Evolutionary conservation across 2,329 filamentous ascomycete species (phyloP).

Genomic region (Sclerotinia nivalis): DNA sequence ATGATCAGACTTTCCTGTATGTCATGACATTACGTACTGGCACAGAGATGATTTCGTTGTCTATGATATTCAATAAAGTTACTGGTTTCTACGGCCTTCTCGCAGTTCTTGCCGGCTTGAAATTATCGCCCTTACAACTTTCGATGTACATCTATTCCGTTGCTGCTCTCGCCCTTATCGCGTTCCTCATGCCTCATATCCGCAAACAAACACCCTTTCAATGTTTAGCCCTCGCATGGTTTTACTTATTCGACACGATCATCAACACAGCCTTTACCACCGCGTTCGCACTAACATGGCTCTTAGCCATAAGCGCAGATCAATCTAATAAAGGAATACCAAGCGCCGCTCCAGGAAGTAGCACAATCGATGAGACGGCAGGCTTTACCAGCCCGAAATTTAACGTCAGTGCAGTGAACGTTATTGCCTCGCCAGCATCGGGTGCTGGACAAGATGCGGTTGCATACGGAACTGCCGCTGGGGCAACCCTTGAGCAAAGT

Average conservation of each 20-base stretch:
- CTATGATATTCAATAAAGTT: constrained; percentile 87
- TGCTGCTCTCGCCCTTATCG: constrained; percentile 64
- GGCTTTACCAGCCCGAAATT: constrained; percentile 65
- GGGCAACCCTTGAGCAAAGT: constrained; percentile 60
- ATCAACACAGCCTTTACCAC: constrained; percentile 82
- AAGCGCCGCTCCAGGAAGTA: constrained; percentile 41
- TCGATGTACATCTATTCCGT: constrained; percentile 92
- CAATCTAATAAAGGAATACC: constrained; percentile 46
- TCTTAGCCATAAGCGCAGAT: constrained; percentile 60
- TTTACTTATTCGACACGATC: constrained; percentile 80
- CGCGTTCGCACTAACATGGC: constrained; percentile 83
- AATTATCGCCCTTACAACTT: constrained; percentile 78
- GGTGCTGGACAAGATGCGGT: constrained; percentile 55
- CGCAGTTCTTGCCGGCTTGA: constrained; percentile 82
- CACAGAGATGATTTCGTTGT: constrained; percentile 79
- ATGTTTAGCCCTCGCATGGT: constrained; percentile 77
- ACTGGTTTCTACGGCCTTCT: constrained; percentile 89
- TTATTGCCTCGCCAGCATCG: constrained; percentile 50
- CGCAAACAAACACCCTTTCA: constrained; percentile 76
- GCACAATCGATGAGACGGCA: constrained; percentile 58
- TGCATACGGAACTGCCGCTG: constrained; percentile 46
- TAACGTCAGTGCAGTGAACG: constrained; percentile 59
- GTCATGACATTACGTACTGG: constrained; percentile 84
- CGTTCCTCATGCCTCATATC: constrained; percentile 76
- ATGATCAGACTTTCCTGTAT: constrained; percentile 73